A percentile compares a stretch with the other conserved stretches of the same genome.
Evolutionary conservation across 495 filamentous ascomycete species (phyloP).

Genomic region (Lasiosphaeria hispida): DNA sequence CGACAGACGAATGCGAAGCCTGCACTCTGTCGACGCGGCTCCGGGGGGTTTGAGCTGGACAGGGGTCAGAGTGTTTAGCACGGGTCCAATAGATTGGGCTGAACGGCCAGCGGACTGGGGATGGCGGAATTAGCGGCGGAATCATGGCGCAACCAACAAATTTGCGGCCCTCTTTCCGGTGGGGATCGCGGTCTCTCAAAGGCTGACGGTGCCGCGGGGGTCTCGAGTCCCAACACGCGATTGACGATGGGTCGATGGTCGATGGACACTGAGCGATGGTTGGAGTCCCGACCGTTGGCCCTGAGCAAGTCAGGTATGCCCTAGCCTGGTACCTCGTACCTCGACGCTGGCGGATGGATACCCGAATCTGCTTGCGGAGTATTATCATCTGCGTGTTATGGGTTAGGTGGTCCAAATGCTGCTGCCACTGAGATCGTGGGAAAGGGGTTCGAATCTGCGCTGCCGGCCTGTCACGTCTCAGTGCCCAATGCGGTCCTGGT

Average conservation of each 20-base stretch:
- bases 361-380: no score
- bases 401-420: no score
- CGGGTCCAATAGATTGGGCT: constrained; percentile 28
- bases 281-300: constrained; percentile 9
- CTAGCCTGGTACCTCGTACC: not conserved
- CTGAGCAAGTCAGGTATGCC: not conserved
- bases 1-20: not conserved
- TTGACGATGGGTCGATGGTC: not conserved
- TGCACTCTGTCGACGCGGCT: constrained; percentile 23
- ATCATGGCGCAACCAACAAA: constrained; percentile 22
- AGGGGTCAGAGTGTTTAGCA: constrained; percentile 20
- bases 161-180: constrained; percentile 12
- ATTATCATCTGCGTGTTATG: no score
- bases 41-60: constrained; percentile 33
- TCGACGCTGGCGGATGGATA: no score
- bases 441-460: no score
- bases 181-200: not conserved
- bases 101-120: constrained; percentile 18
- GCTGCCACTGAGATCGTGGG: no score
- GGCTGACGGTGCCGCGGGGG: constrained; percentile 2
- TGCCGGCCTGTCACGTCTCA: no score
- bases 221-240: not conserved
- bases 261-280: not conserved
- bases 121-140: constrained; percentile 28
- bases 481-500: no score